phyloP scores from a whole-genome alignment of 768 basidiomycete genomes.

The Lyophyllum atratum region DNA sequence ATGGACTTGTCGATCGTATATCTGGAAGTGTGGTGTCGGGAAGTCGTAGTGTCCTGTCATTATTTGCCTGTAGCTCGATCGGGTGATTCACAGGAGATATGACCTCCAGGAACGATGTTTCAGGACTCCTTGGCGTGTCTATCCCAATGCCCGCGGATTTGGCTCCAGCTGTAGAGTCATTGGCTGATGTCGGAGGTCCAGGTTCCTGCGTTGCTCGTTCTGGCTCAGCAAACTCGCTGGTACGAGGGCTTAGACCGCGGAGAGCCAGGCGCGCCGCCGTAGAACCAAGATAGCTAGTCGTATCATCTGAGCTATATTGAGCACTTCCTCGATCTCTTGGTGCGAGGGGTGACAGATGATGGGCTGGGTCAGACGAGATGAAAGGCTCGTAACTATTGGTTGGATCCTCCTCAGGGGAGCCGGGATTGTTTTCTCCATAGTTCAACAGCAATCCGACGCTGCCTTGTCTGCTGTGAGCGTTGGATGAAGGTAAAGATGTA shows the following conservation, averaged over 20 bases:
- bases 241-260: conserved; percentile 24
- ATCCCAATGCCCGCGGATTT: not conserved
- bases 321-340: conserved; percentile 22
- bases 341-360: conserved; percentile 4
- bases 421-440: conserved; percentile 14
- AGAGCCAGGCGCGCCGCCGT: conserved; percentile 24
- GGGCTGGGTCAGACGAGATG: not conserved
- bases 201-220: not conserved
- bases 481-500: conserved; percentile 19
- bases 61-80: conserved; percentile 1
- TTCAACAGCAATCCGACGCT: conserved; percentile 23
- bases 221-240: conserved; percentile 5
- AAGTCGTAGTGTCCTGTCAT: conserved; percentile 3
- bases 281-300: conserved; percentile 17
- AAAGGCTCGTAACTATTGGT: not conserved
- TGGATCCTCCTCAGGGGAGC: not conserved
- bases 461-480: conserved; percentile 12
- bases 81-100: conserved; percentile 9
- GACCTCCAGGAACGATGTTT: conserved; percentile 14
- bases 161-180: not conserved
- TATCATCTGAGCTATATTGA: conserved; percentile 20
- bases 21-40: not conserved
- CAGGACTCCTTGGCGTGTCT: conserved; percentile 6
- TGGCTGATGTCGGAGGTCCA: not conserved
- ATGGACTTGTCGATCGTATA: conserved; percentile 12